Base-by-base conservation (phyloP, 306 rosid genomes). In the Dalbergia cochinchinensis region DNA sequence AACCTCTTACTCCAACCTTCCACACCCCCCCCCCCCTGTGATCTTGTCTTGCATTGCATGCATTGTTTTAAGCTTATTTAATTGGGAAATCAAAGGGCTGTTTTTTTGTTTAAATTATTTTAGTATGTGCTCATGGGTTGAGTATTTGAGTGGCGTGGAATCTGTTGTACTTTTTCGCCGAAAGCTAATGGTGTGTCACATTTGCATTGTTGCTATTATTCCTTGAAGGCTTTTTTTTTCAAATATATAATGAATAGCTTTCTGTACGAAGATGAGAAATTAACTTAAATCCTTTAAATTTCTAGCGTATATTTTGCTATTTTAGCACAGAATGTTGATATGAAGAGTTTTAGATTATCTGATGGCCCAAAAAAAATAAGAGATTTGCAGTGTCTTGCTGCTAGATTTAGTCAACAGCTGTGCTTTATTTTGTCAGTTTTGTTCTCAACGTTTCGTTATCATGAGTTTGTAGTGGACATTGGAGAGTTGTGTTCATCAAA, bases 51-150 rank as follows among this genome's bases (percentile, higher is more conserved):
- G 79, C 68, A 35, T 51, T 74, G 60, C 57, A 78, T 78, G 71
- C 71, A 51, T 79, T 66, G 4, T 73, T 81, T 78, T 66, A 60
- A 60, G 71, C 42, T 26, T 59, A 33, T 81, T 33, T 47, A 45
- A 50, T 72, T 77, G 74, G 44, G 50, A 60, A 69, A 26, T 47
- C 71, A 51, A 8, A 31, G 55, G 57, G 44, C 53, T 20, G 12
- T 50, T 18, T 54, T 26, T 8, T 64, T 70, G 19, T 22, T 51
- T 58, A 9, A 14, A 10, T 44, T 44, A 1, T 47, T 47, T 22
- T 22, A 22, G 0, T 13, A 20, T 68, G 53, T 85, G 72, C 18
- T 65, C 39, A 71, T 57, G 83, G 51, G 34, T 55, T 34, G 26
- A 22, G 26, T 22, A 22, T 1, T 22, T 22, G 26, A 22, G 26